Evolutionary conservation across 2,329 filamentous ascomycete species (phyloP).

Genomic region (Tympanopsis confertula): DNA sequence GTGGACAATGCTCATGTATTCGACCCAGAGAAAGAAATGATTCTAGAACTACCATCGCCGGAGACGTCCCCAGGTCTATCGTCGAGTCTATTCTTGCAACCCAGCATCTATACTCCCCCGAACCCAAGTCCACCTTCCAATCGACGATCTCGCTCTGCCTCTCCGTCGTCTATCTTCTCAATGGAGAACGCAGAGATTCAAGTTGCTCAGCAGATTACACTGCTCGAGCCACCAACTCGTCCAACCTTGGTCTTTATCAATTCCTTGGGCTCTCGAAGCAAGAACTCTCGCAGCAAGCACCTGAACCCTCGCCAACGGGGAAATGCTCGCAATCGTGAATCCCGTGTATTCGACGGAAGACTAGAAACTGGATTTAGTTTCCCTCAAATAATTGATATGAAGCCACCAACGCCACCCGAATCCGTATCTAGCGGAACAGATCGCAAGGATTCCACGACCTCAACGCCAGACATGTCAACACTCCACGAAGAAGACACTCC

Average conservation of each 20-base stretch:
- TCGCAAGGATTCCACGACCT: too few species aligned
- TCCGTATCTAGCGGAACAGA: too few species aligned
- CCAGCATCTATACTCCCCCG: slow-evolving; percentile 4
- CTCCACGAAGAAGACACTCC: too few species aligned
- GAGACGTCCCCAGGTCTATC: slow-evolving; percentile 12
- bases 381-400: too few species aligned
- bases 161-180: slow-evolving; percentile 14
- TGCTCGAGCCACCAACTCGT: slow-evolving; percentile 15
- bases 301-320: too few species aligned
- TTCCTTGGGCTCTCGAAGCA: too few species aligned
- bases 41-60: slow-evolving; percentile 18
- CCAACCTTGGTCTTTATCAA: slow-evolving; percentile 19
- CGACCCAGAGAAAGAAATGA: slow-evolving; percentile 16
- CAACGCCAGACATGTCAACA: too few species aligned
- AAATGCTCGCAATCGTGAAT: too few species aligned
- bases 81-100: slow-evolving; percentile 15
- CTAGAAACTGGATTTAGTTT: too few species aligned
- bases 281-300: too few species aligned
- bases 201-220: slow-evolving; percentile 17
- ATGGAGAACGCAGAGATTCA: slow-evolving; percentile 18
- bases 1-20: slow-evolving; percentile 16
- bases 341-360: too few species aligned
- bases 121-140: slow-evolving; percentile 14
- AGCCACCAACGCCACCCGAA: too few species aligned
- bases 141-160: slow-evolving; percentile 10